A percentile compares a stretch with the other conserved stretches of the same genome.
phyloP scores from a whole-genome alignment of 257 asterid genomes.

The Ballota nigra region DNA sequence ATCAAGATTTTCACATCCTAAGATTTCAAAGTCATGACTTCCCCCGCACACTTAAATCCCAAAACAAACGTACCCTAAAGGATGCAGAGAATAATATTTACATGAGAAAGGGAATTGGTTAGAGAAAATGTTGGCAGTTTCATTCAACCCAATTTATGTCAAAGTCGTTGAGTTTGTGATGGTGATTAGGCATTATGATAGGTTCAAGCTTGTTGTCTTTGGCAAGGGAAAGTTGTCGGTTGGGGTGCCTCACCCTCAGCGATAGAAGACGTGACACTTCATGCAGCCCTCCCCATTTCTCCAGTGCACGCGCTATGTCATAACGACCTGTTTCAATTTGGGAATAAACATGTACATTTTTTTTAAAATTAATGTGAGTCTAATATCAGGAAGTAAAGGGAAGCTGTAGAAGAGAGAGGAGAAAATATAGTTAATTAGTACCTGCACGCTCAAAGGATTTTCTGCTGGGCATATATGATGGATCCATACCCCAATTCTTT shows the following conservation, averaged over 20 bases:
- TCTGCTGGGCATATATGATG: conserved; percentile 92
- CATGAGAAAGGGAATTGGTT: no score
- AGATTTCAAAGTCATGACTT: no score
- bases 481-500: conserved; percentile 96
- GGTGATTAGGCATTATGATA: conserved; percentile 23
- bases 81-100: no score
- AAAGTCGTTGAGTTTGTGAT: conserved; percentile 56
- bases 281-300: conserved; percentile 98
- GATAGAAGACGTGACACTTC: conserved; percentile 89
- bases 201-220: conserved; percentile 57
- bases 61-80: no score
- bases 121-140: neutral
- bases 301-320: conserved; percentile 89
- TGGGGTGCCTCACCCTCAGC: conserved; percentile 78
- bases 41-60: no score
- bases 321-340: conserved; percentile 54
- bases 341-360: no score
- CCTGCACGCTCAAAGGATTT: conserved; percentile 96
- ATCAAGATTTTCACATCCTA: no score
- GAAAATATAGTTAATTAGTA: conserved; percentile 11
- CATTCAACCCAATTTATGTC: conserved; percentile 84
- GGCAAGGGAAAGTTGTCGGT: conserved; percentile 45
- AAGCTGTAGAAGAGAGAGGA: neutral
- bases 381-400: no score
- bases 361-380: no score